Conservation (phyloP, 176 grass and related monocot genomes). For the Carex scoparia region DNA sequence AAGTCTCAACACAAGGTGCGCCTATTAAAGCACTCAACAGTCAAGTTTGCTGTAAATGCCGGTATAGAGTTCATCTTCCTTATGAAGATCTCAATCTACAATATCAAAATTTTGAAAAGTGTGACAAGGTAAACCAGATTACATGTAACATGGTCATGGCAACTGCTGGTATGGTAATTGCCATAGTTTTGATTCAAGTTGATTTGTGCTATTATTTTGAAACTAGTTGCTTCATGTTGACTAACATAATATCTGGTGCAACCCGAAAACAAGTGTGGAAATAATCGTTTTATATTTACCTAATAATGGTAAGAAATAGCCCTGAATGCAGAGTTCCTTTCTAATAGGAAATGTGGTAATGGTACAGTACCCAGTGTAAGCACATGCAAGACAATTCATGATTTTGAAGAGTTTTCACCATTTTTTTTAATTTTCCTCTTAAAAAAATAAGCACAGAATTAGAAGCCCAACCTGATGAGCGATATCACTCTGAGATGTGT, state of each 20-base stretch:
- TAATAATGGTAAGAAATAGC: neutral
- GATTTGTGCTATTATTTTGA: neutral
- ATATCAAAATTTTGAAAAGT: conserved; percentile 16
- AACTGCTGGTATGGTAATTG: neutral
- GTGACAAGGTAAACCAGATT: neutral
- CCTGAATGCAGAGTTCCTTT: neutral
- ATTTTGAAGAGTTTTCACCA: neutral
- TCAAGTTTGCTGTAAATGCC: conserved; percentile 90
- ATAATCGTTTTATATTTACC: neutral
- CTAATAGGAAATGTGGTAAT: neutral
- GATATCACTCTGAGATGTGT: conserved; percentile 83
- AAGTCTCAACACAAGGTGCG: conserved; percentile 56
- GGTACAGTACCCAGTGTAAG: neutral
- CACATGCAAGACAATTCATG: neutral
- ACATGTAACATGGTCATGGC: neutral
- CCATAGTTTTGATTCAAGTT: neutral
- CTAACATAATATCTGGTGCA: neutral
- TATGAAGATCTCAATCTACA: conserved; percentile 86
- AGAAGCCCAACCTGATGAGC: conserved; percentile 64
- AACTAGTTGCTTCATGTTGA: neutral
- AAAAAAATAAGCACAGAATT: neutral
- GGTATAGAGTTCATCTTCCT: conserved; percentile 89
- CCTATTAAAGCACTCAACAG: conserved; percentile 92
- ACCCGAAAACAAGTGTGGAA: neutral
- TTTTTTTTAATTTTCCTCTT: neutral